Conservation (phyloP, 148 eudicot genomes). For the Diospyros lotus region DNA sequence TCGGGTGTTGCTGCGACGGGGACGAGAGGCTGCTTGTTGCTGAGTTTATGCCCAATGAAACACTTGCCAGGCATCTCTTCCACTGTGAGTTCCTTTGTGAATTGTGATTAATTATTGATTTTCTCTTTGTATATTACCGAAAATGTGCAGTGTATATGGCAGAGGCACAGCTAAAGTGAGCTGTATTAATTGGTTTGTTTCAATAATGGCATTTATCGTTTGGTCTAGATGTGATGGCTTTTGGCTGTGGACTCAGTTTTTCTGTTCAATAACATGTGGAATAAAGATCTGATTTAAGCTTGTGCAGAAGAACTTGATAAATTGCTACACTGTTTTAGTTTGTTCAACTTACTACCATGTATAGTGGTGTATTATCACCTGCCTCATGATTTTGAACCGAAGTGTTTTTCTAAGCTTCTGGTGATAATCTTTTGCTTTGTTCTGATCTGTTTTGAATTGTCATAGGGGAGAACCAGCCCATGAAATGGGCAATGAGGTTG, state of each 20-base stretch:
- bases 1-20: slow-evolving; percentile 57
- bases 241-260: background rate
- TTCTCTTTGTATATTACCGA: background rate
- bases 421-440: background rate
- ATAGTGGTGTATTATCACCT: background rate
- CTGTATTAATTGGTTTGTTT: slow-evolving; percentile 1
- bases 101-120: background rate
- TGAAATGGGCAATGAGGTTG: slow-evolving; percentile 79
- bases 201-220: background rate
- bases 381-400: background rate
- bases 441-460: background rate
- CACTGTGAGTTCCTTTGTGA: slow-evolving; percentile 47
- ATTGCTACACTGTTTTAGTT: background rate
- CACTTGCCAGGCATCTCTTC: slow-evolving; percentile 65
- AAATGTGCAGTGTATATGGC: background rate
- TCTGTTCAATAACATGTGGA: background rate
- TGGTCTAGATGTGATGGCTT: background rate
- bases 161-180: background rate
- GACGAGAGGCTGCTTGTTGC: slow-evolving; percentile 65
- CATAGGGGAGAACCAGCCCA: slow-evolving; percentile 63
- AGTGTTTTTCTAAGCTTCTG: background rate
- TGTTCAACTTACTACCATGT: background rate
- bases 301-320: background rate
- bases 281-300: background rate
- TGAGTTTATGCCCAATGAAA: slow-evolving; percentile 64